Percentiles rank a stretch among this genome's conserved stretches.
These are phyloP conservation scores for Phylloboletellus chloephorus DNA, from an alignment of 1,284 basidiomycete genomes.

Conservation along the genomic window DNA sequence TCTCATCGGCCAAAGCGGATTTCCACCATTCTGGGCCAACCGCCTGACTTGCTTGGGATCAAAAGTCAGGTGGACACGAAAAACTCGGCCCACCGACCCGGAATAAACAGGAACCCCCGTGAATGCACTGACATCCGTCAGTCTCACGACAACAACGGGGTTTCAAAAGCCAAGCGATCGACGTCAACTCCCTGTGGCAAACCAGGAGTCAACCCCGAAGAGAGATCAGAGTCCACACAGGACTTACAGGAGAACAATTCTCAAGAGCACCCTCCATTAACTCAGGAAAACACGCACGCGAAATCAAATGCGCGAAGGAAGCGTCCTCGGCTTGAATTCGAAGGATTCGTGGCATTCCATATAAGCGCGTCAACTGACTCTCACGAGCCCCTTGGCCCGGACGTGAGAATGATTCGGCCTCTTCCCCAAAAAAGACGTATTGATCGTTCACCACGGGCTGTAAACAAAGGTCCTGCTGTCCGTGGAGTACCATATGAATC, in stretches of 20 bases:
- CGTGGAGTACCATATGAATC: constrained; percentile 1
- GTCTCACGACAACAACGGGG: not conserved
- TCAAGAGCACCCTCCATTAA: not conserved
- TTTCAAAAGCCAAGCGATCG: constrained; percentile 14
- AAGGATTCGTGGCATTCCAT: constrained; percentile 5
- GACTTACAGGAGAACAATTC: not conserved
- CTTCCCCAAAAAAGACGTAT: constrained; percentile 18
- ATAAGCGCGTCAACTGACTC: not conserved
- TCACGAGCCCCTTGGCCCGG: constrained; percentile 19
- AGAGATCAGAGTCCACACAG: not conserved
- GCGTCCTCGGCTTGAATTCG: constrained; percentile 21
- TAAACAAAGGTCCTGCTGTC: not conserved
- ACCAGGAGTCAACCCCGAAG: not conserved
- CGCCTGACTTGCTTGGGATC: not conserved
- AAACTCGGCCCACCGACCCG: not conserved
- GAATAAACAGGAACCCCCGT: not conserved
- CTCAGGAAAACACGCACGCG: not conserved
- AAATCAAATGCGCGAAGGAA: constrained; percentile 13
- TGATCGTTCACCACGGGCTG: not conserved
- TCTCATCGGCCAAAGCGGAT: constrained; percentile 15
- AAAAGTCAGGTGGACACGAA: not conserved
- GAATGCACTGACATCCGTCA: not conserved
- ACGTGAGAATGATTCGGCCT: constrained; percentile 19
- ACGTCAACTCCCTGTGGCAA: not conserved
- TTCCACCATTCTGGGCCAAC: constrained; percentile 3